These are phyloP conservation scores for Syzygium malaccense DNA, from an alignment of 441 rosid species.

Conservation along the genomic window DNA sequence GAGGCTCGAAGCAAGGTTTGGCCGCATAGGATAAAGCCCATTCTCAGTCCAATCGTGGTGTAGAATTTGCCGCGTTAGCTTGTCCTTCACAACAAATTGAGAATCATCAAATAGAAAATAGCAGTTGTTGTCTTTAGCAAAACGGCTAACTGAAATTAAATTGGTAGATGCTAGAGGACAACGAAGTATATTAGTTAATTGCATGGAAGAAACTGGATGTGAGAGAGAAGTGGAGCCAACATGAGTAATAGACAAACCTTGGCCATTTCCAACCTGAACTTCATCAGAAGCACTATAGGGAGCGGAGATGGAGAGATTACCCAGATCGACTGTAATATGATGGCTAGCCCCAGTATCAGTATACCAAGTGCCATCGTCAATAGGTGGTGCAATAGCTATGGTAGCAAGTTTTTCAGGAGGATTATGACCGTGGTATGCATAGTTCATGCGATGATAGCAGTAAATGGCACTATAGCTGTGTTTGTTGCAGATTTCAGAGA, in stretches of 20 bases:
- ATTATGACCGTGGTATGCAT: background rate
- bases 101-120: background rate
- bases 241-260: too few species aligned
- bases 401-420: background rate
- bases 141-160: too few species aligned
- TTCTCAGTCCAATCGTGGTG: background rate
- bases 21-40: background rate
- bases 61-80: background rate
- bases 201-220: background rate
- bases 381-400: background rate
- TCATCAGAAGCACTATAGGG: too few species aligned
- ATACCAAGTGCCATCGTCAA: background rate
- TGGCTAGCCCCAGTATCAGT: background rate
- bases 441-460: background rate
- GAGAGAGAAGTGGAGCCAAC: background rate
- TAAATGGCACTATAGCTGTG: background rate
- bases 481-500: background rate
- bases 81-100: background rate
- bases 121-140: background rate
- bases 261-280: too few species aligned
- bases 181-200: background rate
- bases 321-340: background rate
- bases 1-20: background rate
- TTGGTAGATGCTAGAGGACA: background rate
- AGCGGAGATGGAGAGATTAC: background rate